Base-by-base conservation (phyloP, 2,329 filamentous ascomycete genomes). In the Stachybotrys chlorohalonatus region DNA sequence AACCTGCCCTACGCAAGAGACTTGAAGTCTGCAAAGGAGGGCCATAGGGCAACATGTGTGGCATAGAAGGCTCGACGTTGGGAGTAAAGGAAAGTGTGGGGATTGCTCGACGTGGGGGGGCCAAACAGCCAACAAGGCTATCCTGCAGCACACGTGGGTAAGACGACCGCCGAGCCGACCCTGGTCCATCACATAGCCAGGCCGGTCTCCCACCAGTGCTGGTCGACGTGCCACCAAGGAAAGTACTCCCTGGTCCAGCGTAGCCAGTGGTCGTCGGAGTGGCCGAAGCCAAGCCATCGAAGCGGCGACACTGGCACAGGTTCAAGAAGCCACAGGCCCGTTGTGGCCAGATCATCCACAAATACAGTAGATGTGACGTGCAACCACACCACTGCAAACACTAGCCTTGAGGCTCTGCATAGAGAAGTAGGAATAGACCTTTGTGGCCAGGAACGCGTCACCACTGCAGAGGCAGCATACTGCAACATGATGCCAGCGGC, bases 251-350 rank as follows among this genome's bases (percentile, higher is more conserved):
- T 66, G 58, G 77, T 75, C 82, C 86, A 90, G 62, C 87, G 82
- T 81, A 82, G 89, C 77, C 82, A 85, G 1, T 76, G 71, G 62
- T 88, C 84, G 0, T 79, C 81, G 16, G 75, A 69, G 1, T 73
- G 72, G 0, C 86, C 87, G 39, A 86, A 73, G 0, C 87, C 86
- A 15, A 92, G 39, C 2, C 78, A 81, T 31, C 90, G 76, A n/a
- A 91, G 64, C 1, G 79, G 65, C 53, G 89, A 95, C 8, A 93
- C 59, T 0, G 91, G 90, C n/a, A 95, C 71, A 0, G 90, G 90
- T 68, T 96, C 90, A 57, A 84, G 83, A 13, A 95, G 69, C 88
- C 89, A 96, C 0, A 95, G 64, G 0, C 89, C 90, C 1, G 83
- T 80, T 11, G 79, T 76, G 0, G 85, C 80, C 66, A 95, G 84